phyloP scores from a whole-genome alignment of 2,329 filamentous ascomycete species.

The Ophiosphaerella korrae region DNA sequence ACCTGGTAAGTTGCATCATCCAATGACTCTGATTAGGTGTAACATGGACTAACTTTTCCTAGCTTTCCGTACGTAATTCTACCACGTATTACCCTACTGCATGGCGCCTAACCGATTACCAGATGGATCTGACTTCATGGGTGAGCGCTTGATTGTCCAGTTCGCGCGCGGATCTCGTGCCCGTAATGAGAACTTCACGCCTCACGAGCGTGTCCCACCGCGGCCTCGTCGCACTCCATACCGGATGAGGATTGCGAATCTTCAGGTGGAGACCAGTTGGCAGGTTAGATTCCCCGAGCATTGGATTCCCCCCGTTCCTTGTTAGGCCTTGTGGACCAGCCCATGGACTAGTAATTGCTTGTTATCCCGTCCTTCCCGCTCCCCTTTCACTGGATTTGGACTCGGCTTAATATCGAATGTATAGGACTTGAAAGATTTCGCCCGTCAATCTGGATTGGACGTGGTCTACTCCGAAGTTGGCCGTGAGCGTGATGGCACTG shows the following conservation, averaged over 20 bases:
- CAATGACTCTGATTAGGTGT: neutral
- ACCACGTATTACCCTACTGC: neutral
- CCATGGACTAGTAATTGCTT: constrained; percentile 45
- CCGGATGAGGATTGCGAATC: constrained; percentile 96
- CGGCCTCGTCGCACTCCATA: constrained; percentile 92
- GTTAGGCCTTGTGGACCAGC: constrained; percentile 45
- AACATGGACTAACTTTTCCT: constrained; percentile 30
- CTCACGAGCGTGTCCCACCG: constrained; percentile 69
- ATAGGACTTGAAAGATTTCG: constrained; percentile 99
- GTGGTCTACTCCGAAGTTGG: constrained; percentile 98
- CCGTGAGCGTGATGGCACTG: constrained; percentile 88
- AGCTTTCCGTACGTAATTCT: constrained; percentile 62
- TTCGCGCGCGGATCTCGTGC: constrained; percentile 86
- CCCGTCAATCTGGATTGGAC: constrained; percentile 92
- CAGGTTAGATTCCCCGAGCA: constrained; percentile 83
- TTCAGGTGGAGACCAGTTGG: constrained; percentile 97
- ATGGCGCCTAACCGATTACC: constrained; percentile 24
- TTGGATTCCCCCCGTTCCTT: constrained; percentile 51
- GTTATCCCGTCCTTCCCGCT: constrained; percentile 40
- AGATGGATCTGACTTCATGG: constrained; percentile 99
- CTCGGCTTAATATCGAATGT: constrained; percentile 78
- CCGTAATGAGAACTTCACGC: constrained; percentile 67
- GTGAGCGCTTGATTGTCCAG: constrained; percentile 94
- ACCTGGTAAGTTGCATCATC: constrained; percentile 71
- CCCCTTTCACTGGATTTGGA: constrained; percentile 44